These are phyloP conservation scores for Jaminaea rosea DNA, from an alignment of 1,284 basidiomycete genomes.

Conservation along the genomic window DNA sequence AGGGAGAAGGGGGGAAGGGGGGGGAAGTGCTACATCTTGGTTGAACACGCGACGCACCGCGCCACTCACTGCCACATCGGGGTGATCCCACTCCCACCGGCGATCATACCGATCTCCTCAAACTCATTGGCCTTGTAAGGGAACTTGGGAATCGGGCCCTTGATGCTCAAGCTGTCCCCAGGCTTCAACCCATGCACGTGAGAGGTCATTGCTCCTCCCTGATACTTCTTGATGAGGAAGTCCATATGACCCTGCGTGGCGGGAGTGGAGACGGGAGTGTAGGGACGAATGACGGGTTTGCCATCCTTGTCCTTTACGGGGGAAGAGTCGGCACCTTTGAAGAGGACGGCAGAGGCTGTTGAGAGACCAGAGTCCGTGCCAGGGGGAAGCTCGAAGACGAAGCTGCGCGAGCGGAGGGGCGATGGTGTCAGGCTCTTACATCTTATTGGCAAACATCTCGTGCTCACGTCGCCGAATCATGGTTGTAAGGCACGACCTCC, in stretches of 20 bases:
- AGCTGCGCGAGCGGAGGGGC: slow-evolving; percentile 40
- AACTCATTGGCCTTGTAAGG: slow-evolving; percentile 45
- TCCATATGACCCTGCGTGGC: slow-evolving; percentile 37
- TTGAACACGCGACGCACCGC: too few species aligned
- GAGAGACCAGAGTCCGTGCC: slow-evolving; percentile 69
- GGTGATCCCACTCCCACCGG: slow-evolving; percentile 70
- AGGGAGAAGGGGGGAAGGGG: too few species aligned
- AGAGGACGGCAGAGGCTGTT: slow-evolving; percentile 56
- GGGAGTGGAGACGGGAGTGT: slow-evolving; percentile 45
- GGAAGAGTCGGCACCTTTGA: slow-evolving; percentile 51
- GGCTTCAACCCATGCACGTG: slow-evolving; percentile 55
- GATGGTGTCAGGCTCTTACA: not conserved
- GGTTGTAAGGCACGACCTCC: slow-evolving; percentile 78
- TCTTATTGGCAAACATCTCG: too few species aligned
- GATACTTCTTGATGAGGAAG: slow-evolving; percentile 69
- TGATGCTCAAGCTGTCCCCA: slow-evolving; percentile 75
- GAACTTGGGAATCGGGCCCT: slow-evolving; percentile 54
- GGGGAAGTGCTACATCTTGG: too few species aligned
- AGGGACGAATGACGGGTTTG: slow-evolving; percentile 70
- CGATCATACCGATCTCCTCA: slow-evolving; percentile 75
- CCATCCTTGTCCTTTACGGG: slow-evolving; percentile 62
- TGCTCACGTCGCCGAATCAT: slow-evolving; percentile 63
- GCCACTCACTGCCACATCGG: slow-evolving; percentile 49
- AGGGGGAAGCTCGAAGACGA: slow-evolving; percentile 76
- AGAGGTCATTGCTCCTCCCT: slow-evolving; percentile 46